Evolutionary conservation across 1,284 basidiomycete genomes (phyloP).

Genomic region (Melampsora larici-populina): DNA sequence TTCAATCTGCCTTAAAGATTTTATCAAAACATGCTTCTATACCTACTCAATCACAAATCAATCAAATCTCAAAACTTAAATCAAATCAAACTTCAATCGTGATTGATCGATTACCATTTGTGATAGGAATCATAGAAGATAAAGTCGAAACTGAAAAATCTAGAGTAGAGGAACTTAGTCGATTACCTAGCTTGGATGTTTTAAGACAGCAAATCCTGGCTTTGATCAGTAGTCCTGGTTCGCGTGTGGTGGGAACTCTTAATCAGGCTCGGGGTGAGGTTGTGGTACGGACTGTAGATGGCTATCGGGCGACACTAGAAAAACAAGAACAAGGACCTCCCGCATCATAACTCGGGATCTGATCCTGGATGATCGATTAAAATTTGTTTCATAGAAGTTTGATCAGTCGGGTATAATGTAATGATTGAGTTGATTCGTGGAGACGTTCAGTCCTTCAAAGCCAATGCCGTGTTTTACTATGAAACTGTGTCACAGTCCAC

Average conservation of each 20-base stretch:
- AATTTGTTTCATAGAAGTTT: too few species aligned
- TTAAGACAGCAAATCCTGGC: constrained; percentile 13
- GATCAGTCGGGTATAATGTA: too few species aligned
- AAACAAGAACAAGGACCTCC: background rate
- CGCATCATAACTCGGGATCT: background rate
- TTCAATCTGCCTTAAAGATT: background rate
- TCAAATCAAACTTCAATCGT: background rate
- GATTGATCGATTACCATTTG: constrained; percentile 20
- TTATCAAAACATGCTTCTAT: background rate
- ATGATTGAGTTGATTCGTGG: too few species aligned
- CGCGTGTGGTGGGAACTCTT: background rate
- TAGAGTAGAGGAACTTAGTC: background rate
- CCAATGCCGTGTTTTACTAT: too few species aligned
- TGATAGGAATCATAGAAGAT: background rate
- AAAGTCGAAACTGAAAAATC: background rate
- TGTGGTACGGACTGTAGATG: background rate
- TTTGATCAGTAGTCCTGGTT: background rate
- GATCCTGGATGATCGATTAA: background rate
- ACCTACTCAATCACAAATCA: background rate
- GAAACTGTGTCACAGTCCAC: too few species aligned
- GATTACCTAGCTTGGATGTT: background rate
- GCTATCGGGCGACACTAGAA: constrained; percentile 4
- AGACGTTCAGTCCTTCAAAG: too few species aligned
- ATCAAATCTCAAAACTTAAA: constrained; percentile 1
- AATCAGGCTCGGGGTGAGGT: background rate